Conservation (phyloP, 257 asterid species). For the Solanum lycopersicoides region DNA sequence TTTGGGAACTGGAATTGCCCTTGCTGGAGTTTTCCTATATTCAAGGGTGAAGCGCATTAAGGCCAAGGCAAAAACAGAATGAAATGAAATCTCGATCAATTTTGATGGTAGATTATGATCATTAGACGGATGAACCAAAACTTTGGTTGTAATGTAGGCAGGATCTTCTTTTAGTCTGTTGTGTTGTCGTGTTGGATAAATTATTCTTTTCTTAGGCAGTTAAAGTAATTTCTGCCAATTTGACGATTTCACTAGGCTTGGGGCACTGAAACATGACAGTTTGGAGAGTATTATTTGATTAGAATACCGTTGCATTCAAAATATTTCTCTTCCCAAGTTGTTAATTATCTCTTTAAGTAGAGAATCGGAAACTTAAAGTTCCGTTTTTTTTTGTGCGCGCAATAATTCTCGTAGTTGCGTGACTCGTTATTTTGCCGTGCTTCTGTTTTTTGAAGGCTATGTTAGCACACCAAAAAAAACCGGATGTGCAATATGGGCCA, state of each 20-base stretch:
- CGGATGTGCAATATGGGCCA: not conserved
- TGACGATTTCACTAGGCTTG: not conserved
- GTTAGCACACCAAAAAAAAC: not conserved
- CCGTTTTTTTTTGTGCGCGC: not conserved
- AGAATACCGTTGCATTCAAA: not conserved
- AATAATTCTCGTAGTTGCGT: not conserved
- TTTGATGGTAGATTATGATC: constrained; percentile 21
- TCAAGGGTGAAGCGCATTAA: constrained; percentile 74
- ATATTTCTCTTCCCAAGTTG: not conserved
- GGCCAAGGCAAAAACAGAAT: constrained; percentile 54
- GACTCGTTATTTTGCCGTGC: not conserved
- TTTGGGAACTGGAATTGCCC: constrained; percentile 80
- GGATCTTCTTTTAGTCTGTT: not conserved
- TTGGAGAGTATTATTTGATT: not conserved
- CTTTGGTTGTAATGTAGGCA: not conserved
- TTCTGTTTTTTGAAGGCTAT: not conserved
- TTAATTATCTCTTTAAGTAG: not conserved
- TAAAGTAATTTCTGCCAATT: not conserved
- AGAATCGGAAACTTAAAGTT: not conserved
- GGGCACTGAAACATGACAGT: not conserved
- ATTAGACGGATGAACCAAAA: constrained; percentile 7
- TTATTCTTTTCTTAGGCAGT: not conserved
- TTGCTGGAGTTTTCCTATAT: constrained; percentile 84
- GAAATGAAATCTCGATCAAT: constrained; percentile 25
- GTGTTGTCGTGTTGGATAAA: not conserved